Conservation (phyloP, 2,329 filamentous ascomycete species). For the Pseudopithomyces chartarum region DNA sequence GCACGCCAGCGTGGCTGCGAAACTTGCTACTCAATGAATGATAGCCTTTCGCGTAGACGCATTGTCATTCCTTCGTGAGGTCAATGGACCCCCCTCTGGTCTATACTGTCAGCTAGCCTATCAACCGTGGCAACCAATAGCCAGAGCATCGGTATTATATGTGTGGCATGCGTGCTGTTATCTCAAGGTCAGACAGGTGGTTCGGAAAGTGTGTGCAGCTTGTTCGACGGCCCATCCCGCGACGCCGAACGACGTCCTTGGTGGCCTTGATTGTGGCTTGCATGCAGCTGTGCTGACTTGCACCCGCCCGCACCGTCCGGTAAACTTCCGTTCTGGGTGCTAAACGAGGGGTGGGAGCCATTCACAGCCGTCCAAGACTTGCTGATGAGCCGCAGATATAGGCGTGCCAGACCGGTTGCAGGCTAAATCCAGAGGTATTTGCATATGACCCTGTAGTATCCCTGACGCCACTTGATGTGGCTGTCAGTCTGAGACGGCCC, state of each 20-base stretch:
- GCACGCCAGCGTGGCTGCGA: constrained; percentile 1
- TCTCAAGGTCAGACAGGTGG: constrained; percentile 1
- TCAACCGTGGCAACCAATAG: background rate
- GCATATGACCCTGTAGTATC: background rate
- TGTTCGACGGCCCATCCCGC: constrained; percentile 6
- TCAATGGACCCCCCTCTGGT: background rate
- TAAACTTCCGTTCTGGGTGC: constrained; percentile 2
- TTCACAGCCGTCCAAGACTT: background rate
- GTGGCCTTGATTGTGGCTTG: constrained; percentile 5
- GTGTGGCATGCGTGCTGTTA: constrained; percentile 2
- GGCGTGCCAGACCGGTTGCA: background rate
- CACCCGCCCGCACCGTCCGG: constrained; percentile 3
- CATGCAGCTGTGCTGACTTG: constrained; percentile 5
- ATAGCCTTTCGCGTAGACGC: background rate
- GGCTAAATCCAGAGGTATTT: background rate
- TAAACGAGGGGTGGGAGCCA: background rate
- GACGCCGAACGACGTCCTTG: background rate
- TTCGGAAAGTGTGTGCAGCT: constrained; percentile 1
- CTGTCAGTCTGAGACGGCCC: background rate
- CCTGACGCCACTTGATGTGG: background rate
- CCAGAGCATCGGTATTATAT: background rate
- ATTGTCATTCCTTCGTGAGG: constrained; percentile 1
- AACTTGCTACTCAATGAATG: background rate
- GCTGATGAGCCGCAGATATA: background rate
- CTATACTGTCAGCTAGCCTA: background rate